phyloP scores from a whole-genome alignment of 176 grass and related monocot species.

The Lolium perenne region DNA sequence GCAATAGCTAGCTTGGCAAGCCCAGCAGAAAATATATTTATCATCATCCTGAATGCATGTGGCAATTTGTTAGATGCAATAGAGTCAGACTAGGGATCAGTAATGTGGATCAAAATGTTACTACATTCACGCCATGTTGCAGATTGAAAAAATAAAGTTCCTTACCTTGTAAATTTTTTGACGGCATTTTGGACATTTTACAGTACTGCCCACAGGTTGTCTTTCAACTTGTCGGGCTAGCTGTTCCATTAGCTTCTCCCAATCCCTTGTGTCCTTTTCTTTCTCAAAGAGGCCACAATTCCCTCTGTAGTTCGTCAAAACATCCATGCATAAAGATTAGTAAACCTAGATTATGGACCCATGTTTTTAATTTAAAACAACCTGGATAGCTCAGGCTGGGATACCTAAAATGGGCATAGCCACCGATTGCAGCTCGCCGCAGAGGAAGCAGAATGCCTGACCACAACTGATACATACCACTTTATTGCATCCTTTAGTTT shows the following conservation, averaged over 20 bases:
- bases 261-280: conserved; percentile 17
- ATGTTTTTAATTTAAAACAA: neutral
- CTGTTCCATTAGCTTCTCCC: neutral
- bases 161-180: neutral
- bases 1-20: conserved; percentile 51
- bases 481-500: conserved; percentile 43
- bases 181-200: conserved; percentile 7
- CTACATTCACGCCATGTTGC: neutral
- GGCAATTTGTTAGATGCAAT: neutral
- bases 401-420: conserved; percentile 55
- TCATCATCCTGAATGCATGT: conserved; percentile 34
- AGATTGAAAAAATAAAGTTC: neutral
- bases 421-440: conserved; percentile 49
- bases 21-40: conserved; percentile 65
- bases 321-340: neutral
- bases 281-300: neutral
- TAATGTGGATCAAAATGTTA: neutral
- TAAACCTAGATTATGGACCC: neutral
- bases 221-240: neutral
- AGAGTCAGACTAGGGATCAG: neutral
- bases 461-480: conserved; percentile 59
- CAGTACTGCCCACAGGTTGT: neutral
- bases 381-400: neutral
- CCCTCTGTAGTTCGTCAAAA: neutral
- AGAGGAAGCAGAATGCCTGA: conserved; percentile 59